These are phyloP conservation scores for Orychophragmus violaceus DNA, from an alignment of 345 rosid species.

Conservation along the genomic window DNA sequence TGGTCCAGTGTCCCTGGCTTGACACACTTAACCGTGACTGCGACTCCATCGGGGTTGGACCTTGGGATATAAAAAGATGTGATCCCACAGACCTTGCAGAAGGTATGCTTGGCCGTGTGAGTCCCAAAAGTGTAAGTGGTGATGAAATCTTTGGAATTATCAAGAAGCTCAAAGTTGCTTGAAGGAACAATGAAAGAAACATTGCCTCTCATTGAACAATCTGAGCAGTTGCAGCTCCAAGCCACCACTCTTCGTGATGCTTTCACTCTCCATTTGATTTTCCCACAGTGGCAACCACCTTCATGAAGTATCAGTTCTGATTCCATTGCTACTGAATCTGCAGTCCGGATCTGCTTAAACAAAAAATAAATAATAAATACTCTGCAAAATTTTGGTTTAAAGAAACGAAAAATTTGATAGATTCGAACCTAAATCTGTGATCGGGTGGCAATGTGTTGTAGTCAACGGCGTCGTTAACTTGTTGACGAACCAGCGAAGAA, in stretches of 20 bases:
- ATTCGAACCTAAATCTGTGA: background rate
- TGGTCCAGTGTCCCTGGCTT: constrained; percentile 59
- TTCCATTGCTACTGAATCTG: constrained; percentile 40
- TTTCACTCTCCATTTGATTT: constrained; percentile 60
- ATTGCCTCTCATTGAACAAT: constrained; percentile 79
- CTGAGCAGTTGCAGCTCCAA: constrained; percentile 74
- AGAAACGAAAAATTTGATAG: background rate
- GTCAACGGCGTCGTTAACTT: background rate
- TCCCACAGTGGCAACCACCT: constrained; percentile 81
- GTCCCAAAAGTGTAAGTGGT: constrained; percentile 76
- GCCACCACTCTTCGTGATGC: constrained; percentile 51
- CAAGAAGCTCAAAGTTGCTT: constrained; percentile 50
- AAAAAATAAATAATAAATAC: background rate
- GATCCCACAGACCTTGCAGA: constrained; percentile 83
- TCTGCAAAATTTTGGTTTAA: background rate
- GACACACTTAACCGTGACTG: constrained; percentile 56
- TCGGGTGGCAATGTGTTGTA: background rate
- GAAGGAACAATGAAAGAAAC: constrained; percentile 57
- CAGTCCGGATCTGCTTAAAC: background rate
- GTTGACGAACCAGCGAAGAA: background rate
- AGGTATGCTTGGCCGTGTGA: constrained; percentile 71
- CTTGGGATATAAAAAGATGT: constrained; percentile 67
- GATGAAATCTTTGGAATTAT: constrained; percentile 53
- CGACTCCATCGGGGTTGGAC: constrained; percentile 71
- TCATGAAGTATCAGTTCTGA: constrained; percentile 36